Evolutionary conservation across 1,284 basidiomycete genomes (phyloP), one percentile per base, ranked within the genome.

Genomic region (Trichosporon sp.): DNA sequence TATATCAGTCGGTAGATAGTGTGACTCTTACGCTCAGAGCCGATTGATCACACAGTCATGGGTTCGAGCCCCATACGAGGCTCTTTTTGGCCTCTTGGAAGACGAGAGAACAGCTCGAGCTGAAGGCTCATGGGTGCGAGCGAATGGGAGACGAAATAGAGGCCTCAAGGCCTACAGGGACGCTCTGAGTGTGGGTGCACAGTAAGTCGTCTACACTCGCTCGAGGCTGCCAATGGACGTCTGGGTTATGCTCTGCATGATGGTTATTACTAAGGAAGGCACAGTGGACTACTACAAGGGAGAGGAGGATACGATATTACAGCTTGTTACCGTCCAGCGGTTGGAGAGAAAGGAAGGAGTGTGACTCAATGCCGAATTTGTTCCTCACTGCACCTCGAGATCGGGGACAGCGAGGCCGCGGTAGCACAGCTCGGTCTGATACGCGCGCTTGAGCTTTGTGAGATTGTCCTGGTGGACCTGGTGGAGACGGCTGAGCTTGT

Each of bases 1-100:
- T 51, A 51, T 51, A 51, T 51, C 47, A 51, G 47, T 51, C 47
- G 47, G 47, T 51, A 51, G 47, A 51, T 51, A 51, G 47, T 51
- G 47, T 51, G 47, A 51, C 47, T 51, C 47, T 51, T 51, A 51
- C 47, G 47, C 47, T 51, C 21, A 51, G 47, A 25, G 47, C 47
- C 47, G 47, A 51, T 51, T 51, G 47, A 51, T 51, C 47, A 51
- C 47, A 51, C 47, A 51, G 47, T 51, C 47, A 51, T 51, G 47
- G 47, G 47, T 51, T 51, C 47, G 47, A 51, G 47, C 47, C 47
- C 47, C 47, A 51, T 51, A 51, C 47, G 47, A 51, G 47, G 47
- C 47, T 51, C 47, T 51, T 51, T 51, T 51, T 51, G 47, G 47
- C 18, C 47, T 51, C 23, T 21, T 25, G 7, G 9, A n/a, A 25